Percentiles rank a stretch among this genome's conserved stretches.
phyloP scores from a whole-genome alignment of 345 rosid species.

The Orychophragmus violaceus region DNA sequence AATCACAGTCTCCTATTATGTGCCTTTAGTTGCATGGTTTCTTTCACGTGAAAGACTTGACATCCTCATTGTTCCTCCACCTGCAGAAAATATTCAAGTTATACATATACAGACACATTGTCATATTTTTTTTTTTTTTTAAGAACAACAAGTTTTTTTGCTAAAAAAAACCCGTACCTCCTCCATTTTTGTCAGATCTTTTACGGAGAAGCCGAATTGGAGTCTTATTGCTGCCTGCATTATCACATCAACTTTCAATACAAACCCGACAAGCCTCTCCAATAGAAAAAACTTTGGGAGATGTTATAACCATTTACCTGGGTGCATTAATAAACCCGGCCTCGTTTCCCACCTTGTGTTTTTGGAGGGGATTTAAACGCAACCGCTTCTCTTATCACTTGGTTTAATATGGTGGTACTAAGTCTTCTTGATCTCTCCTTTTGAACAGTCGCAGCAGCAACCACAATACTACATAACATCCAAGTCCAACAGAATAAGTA shows the following conservation, averaged over 20 bases:
- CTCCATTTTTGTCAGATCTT: too few species aligned
- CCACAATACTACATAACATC: slow-evolving; percentile 51
- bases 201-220: slow-evolving; percentile 86
- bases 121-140: background rate
- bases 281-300: background rate
- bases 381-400: slow-evolving; percentile 75
- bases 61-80: slow-evolving; percentile 29
- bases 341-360: slow-evolving; percentile 87
- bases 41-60: slow-evolving; percentile 22
- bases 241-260: slow-evolving; percentile 28
- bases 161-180: slow-evolving; percentile 18
- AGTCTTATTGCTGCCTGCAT: slow-evolving; percentile 79
- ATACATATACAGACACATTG: background rate
- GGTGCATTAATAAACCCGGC: slow-evolving; percentile 84
- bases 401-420: slow-evolving; percentile 72
- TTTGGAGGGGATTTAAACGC: slow-evolving; percentile 92
- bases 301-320: slow-evolving; percentile 45
- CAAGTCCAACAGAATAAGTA: background rate
- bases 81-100: slow-evolving; percentile 1
- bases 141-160: background rate
- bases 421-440: slow-evolving; percentile 93
- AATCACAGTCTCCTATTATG: background rate
- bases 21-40: slow-evolving; percentile 18
- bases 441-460: slow-evolving; percentile 68
- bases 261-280: background rate